Evolutionary conservation across 1,284 basidiomycete genomes (phyloP).

Genomic region (Tremellales sp.): DNA sequence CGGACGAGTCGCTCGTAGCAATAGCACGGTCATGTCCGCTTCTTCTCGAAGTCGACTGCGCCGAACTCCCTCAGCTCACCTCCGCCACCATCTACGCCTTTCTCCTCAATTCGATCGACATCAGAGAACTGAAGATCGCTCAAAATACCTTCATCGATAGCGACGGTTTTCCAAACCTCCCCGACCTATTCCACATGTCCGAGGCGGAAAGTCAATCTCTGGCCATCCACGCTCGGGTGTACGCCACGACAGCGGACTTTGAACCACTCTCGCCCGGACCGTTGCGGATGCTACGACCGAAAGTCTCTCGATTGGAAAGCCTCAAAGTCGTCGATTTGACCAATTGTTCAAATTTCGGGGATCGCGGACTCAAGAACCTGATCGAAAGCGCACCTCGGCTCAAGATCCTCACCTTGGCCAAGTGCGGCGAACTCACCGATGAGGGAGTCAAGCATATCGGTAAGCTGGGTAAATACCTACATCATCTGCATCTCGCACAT

Average conservation of each 20-base stretch:
- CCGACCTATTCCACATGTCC: slow-evolving; percentile 39
- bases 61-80: slow-evolving; percentile 73
- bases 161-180: slow-evolving; percentile 74
- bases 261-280: slow-evolving; percentile 1
- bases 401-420: slow-evolving; percentile 86
- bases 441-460: slow-evolving; percentile 79
- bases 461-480: slow-evolving; percentile 81
- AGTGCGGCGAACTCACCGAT: slow-evolving; percentile 84
- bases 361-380: slow-evolving; percentile 86
- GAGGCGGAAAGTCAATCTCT: slow-evolving; percentile 8
- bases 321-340: slow-evolving; percentile 88
- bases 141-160: slow-evolving; percentile 77
- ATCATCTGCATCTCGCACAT: slow-evolving; percentile 95
- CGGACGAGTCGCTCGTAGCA: slow-evolving; percentile 71
- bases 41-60: slow-evolving; percentile 90
- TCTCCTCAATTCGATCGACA: slow-evolving; percentile 71
- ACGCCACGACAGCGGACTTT: not conserved
- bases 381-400: slow-evolving; percentile 83
- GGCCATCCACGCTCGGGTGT: not conserved
- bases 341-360: slow-evolving; percentile 73
- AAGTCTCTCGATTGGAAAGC: slow-evolving; percentile 59
- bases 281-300: slow-evolving; percentile 20
- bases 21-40: slow-evolving; percentile 80
- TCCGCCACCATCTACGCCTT: slow-evolving; percentile 76
- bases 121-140: slow-evolving; percentile 87